Base-by-base conservation (phyloP, 805 yeast species). In the Ogataea paradorogensis region DNA sequence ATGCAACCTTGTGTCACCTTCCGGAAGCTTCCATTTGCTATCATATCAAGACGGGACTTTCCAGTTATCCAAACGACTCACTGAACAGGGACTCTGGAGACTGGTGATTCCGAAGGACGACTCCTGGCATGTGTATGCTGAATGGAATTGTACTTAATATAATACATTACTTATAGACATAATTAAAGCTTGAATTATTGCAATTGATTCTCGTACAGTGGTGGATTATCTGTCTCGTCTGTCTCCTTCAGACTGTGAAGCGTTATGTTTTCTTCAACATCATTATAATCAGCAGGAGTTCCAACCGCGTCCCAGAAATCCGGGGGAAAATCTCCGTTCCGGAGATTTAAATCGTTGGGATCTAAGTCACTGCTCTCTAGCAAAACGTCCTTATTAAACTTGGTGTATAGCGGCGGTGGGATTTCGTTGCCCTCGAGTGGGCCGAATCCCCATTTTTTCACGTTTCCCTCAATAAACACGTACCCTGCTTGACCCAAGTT, bases 381-480 rank as follows among this genome's bases (percentile, higher is more conserved):
- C 38, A 91, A 62, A 4, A 89, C 78, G 58, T 90, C 96, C 33
- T 80, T 80, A 31, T 77, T 79, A 53, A 81, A 89, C 42, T 81
- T 78, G 34, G 86, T 85, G 63, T 91, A 91, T 8, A 93, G 82
- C 1, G 99, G 99, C 3, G 98, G 96, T 5, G 98, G 95, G 3
- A 95, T 83, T 43, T 89, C 83, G 34, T 73, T 76, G 1, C 98
- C 99, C 50, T 82, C 85, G 27, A 83, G 71, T 3, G 93, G 91
- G n/a, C 95, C 96, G 53, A 84, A 82, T 5, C 96, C 95, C 96
- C 96, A 89, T 59, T 85, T 88, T 59, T 89, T 89, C 27, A 90
- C 95, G 57, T 89, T 88, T 2, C 87, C 96, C 58, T 90, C 96
- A 34, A 90, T 86, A 56, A 76, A 88, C 2, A 90, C 96, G 63